Evolutionary conservation across 2,329 filamentous ascomycete species (phyloP).

Genomic region (Fusarium cicatricum): DNA sequence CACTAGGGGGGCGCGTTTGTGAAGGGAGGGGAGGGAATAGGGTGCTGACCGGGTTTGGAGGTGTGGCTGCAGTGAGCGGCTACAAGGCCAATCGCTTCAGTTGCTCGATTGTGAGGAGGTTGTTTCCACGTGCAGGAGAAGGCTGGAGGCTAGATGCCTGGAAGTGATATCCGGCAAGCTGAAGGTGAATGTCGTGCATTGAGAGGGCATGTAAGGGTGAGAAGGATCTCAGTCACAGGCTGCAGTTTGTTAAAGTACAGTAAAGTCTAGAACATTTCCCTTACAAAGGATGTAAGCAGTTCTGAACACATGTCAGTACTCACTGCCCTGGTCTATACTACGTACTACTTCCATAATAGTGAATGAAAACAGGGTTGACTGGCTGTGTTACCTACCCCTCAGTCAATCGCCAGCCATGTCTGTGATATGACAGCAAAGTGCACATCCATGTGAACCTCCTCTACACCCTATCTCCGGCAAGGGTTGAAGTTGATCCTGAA

Average conservation of each 20-base stretch:
- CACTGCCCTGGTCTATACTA: no score
- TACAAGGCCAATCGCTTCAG: constrained; percentile 34
- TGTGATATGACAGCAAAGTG: constrained; percentile 10
- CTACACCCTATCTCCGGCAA: neutral
- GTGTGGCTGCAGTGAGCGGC: constrained; percentile 37
- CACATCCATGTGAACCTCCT: no score
- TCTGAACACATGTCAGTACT: no score
- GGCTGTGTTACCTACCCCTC: neutral
- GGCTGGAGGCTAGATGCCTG: constrained; percentile 21
- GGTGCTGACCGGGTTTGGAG: constrained; percentile 9
- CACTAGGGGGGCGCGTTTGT: constrained; percentile 6
- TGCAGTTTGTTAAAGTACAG: no score
- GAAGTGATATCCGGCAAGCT: no score
- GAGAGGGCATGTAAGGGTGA: neutral
- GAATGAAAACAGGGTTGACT: neutral
- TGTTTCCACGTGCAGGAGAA: constrained; percentile 32
- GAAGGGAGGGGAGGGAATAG: neutral
- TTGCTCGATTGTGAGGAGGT: no score
- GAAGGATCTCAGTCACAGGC: neutral
- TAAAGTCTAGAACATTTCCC: neutral
- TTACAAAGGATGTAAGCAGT: no score
- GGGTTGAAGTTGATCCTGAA: neutral
- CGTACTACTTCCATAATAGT: neutral
- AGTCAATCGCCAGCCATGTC: neutral
- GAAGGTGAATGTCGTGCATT: constrained; percentile 14